Base-by-base conservation (phyloP, 768 basidiomycete species). In the Cantharellus anzutake region DNA sequence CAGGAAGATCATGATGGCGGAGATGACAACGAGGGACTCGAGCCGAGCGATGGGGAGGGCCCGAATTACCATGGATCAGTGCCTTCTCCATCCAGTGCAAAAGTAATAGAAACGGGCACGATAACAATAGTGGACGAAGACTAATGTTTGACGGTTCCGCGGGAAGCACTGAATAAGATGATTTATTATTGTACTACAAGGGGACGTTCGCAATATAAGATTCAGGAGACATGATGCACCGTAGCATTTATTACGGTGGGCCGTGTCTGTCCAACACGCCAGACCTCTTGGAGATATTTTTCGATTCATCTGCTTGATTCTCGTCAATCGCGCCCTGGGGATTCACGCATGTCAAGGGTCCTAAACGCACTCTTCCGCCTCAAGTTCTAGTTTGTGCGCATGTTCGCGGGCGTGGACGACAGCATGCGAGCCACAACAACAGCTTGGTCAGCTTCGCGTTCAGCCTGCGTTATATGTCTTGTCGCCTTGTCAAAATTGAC, bases 1-100 rank as follows among this genome's bases (percentile, higher is more conserved):
- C 79, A 80, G 60, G 78, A 75, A 59, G 72, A 67, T 56, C 73
- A 71, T 55, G 75, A 73, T 5, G 73, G 73, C 14, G 70, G 68
- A 3, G 70, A 68, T 2, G 65, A 64, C 41, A 62, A 55, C 4
- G 63, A 64, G 2, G 65, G 60, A 29, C 59, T 34, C 7, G 60
- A 58, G 34, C 37, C 61, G 61, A 55, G 56, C 44, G 59, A 58
- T n/a, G 60, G 63, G 60, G 60, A 64, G 40, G 29, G 38, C 57
- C 3, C 55, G 55, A 7, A 38, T 57, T 4, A 51, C 44, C 29
- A 53, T 42, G 48, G 60, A 56, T 16, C 57, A 3, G 61, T 58
- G n/a, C 60, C 62, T 11, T 60, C 50, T 38, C 51, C 65, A 51
- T 62, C 55, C 29, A 66, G 62, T 2, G 20, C 20, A 29, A 29